These are phyloP conservation scores for Bryum argenteum DNA, from an alignment of 225 moss, liverwort and hornwort genomes.

Conservation along the genomic window DNA sequence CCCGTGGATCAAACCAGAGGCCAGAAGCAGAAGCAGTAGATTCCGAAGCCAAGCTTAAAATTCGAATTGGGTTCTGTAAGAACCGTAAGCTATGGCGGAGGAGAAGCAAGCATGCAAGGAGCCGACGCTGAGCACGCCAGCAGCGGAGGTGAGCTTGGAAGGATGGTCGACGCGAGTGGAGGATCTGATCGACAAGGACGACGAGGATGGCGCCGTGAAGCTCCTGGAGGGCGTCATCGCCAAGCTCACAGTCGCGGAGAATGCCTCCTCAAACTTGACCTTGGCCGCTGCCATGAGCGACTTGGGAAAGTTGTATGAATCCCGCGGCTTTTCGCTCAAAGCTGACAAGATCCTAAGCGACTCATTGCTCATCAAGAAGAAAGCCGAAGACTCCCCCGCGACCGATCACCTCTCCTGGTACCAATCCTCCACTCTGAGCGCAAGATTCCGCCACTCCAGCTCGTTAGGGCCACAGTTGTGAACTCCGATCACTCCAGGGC, in stretches of 20 bases:
- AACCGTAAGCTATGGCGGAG: not conserved
- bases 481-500: no score
- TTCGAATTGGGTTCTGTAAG: not conserved
- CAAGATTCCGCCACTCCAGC: not conserved
- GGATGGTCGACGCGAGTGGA: conserved; percentile 75
- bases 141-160: conserved; percentile 45
- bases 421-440: not conserved
- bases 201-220: conserved; percentile 66
- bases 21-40: not conserved
- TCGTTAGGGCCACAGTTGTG: no score
- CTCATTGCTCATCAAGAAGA: conserved; percentile 61
- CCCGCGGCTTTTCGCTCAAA: conserved; percentile 65
- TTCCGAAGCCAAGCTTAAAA: not conserved
- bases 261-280: conserved; percentile 45
- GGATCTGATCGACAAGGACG: conserved; percentile 67
- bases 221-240: conserved; percentile 63
- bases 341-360: conserved; percentile 61
- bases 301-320: conserved; percentile 43
- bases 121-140: not conserved
- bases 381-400: conserved; percentile 28
- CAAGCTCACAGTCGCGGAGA: conserved; percentile 41
- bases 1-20: not conserved
- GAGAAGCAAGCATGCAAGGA: conserved; percentile 25
- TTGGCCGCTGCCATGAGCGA: conserved; percentile 65
- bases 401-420: conserved; percentile 55